A percentile compares a stretch with the other conserved stretches of the same genome.
These are phyloP conservation scores for Sporopachydermia lactativora DNA, from an alignment of 805 yeast species.

Conservation along the genomic window DNA sequence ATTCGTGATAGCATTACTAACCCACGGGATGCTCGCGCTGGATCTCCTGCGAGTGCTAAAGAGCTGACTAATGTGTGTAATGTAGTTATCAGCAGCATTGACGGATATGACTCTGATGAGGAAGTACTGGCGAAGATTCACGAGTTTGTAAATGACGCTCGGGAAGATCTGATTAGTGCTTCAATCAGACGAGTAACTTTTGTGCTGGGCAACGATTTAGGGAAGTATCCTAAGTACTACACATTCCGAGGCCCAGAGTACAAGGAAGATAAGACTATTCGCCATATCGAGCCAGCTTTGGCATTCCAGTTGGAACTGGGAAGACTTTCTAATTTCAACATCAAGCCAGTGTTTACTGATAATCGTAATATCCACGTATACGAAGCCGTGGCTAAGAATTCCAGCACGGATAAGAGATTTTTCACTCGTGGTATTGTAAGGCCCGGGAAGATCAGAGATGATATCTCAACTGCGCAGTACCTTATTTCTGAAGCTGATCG, in stretches of 20 bases:
- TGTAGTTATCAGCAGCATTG: conserved; percentile 59
- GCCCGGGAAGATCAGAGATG: conserved; percentile 90
- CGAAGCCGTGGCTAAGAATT: conserved; percentile 89
- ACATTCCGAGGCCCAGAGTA: conserved; percentile 87
- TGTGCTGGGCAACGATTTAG: conserved; percentile 70
- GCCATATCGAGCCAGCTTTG: conserved; percentile 96
- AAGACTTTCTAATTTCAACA: conserved; percentile 87
- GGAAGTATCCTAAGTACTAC: conserved; percentile 87
- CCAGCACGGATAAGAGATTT: conserved; percentile 86
- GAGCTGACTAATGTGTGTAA: conserved; percentile 69
- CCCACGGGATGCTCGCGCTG: conserved; percentile 35
- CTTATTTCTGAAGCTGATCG: conserved; percentile 93
- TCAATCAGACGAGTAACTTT: conserved; percentile 88
- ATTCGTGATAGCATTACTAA: conserved; percentile 20
- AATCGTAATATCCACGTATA: conserved; percentile 96
- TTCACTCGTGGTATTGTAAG: conserved; percentile 96
- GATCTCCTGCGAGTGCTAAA: conserved; percentile 17
- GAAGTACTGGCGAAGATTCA: conserved; percentile 49
- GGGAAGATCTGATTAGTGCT: conserved; percentile 54
- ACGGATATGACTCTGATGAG: conserved; percentile 60
- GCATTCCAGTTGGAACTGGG: conserved; percentile 95
- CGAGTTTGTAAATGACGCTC: conserved; percentile 51
- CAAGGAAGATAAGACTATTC: conserved; percentile 78
- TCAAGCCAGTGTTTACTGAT: conserved; percentile 89
- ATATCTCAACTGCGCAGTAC: conserved; percentile 84